Conservation (phyloP, 352 stramenopile species). For the Phytophthora meadii region DNA sequence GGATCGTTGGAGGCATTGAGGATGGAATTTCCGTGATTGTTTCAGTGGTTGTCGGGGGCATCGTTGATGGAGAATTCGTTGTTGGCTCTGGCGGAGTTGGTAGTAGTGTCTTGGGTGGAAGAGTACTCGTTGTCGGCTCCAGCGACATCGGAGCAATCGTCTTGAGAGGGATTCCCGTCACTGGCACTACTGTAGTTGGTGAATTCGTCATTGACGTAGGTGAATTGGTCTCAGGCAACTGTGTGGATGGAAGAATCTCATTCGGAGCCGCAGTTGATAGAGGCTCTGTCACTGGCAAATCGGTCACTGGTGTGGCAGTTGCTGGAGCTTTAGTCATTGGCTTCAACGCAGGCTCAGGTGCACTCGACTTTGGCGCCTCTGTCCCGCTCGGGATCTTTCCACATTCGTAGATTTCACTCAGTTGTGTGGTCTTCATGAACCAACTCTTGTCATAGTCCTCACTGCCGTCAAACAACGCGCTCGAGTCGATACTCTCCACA, state of each 20-base stretch:
- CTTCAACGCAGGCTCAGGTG: neutral
- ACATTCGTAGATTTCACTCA: slow-evolving; percentile 38
- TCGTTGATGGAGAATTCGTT: neutral
- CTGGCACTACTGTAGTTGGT: neutral
- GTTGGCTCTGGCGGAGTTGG: neutral
- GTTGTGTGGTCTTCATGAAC: slow-evolving; percentile 32
- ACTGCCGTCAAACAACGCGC: slow-evolving; percentile 25
- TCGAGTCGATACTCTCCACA: slow-evolving; percentile 29
- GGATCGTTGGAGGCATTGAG: no score
- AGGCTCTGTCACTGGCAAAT: slow-evolving; percentile 5
- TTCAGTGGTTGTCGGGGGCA: neutral
- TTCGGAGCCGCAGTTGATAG: neutral
- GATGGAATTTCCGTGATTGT: no score
- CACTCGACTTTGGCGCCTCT: slow-evolving; percentile 3
- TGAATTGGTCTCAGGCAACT: neutral
- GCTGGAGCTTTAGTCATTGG: neutral
- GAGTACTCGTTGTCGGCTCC: no score
- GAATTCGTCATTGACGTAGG: neutral
- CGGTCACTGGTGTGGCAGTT: slow-evolving; percentile 10
- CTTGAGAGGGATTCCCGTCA: slow-evolving; percentile 1
- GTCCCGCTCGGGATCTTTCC: slow-evolving; percentile 13
- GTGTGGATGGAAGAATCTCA: neutral
- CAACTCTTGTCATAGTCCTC: slow-evolving; percentile 37
- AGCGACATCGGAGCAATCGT: neutral
- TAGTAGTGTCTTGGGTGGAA: neutral